Conservation (phyloP, 2,329 filamentous ascomycete species). For the Talaromyces amestolkiae region DNA sequence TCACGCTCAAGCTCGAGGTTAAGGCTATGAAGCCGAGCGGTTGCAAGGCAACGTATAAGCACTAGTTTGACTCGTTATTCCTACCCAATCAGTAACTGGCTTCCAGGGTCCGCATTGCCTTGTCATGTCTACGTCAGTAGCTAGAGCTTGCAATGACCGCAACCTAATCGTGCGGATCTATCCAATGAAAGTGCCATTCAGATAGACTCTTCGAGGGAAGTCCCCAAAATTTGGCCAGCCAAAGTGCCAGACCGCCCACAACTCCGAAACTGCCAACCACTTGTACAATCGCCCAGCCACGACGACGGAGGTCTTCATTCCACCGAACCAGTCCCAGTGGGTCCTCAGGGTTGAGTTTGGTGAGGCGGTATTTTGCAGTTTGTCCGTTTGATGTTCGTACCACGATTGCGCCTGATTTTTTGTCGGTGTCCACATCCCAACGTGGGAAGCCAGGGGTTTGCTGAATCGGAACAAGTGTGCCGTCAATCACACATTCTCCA, state of each 20-base stretch:
- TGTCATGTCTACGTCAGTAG: too few species aligned
- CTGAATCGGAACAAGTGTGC: slow-evolving; percentile 57
- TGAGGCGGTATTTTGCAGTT: slow-evolving; percentile 34
- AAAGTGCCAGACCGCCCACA: slow-evolving; percentile 68
- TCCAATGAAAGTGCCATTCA: slow-evolving; percentile 19
- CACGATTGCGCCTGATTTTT: slow-evolving; percentile 25
- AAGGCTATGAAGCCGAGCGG: not conserved
- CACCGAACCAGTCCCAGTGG: slow-evolving; percentile 75
- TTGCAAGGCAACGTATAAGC: not conserved
- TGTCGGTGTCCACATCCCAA: slow-evolving; percentile 28
- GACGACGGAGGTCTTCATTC: slow-evolving; percentile 62
- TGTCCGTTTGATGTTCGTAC: slow-evolving; percentile 27
- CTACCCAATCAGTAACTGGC: too few species aligned
- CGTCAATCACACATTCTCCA: slow-evolving; percentile 65
- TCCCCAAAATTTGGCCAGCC: slow-evolving; percentile 49
- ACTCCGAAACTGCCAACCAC: slow-evolving; percentile 72
- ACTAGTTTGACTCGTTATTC: not conserved
- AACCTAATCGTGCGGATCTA: slow-evolving; percentile 14
- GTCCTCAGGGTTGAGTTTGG: slow-evolving; percentile 60
- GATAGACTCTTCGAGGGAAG: slow-evolving; percentile 15
- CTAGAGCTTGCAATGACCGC: not conserved
- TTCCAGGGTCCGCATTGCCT: not conserved
- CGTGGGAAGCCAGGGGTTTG: slow-evolving; percentile 33
- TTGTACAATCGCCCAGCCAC: slow-evolving; percentile 67
- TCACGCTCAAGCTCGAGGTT: not conserved